These are phyloP conservation scores for Castanopsis chinensis DNA, from an alignment of 306 rosid species.

Conservation along the genomic window DNA sequence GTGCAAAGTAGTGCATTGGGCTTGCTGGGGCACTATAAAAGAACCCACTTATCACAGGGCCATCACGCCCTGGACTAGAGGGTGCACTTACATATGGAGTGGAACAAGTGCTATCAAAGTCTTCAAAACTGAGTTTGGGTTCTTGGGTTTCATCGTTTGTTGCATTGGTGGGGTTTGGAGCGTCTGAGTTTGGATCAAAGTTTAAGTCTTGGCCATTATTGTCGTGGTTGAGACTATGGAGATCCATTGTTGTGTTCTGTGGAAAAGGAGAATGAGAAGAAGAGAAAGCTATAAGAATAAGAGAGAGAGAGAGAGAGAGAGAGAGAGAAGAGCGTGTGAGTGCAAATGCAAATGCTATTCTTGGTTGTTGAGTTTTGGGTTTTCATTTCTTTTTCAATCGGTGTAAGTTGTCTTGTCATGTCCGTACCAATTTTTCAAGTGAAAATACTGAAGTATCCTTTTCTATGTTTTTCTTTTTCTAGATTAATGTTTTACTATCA, in stretches of 20 bases:
- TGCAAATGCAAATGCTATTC: constrained; percentile 9
- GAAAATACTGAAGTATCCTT: not conserved
- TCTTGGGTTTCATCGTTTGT: constrained; percentile 21
- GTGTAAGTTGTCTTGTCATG: constrained; percentile 26
- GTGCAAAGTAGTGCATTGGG: constrained; percentile 82
- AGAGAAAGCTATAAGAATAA: constrained; percentile 11
- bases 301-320: not conserved
- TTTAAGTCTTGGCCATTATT: constrained; percentile 18
- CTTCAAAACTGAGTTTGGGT: constrained; percentile 38
- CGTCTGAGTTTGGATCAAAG: constrained; percentile 13
- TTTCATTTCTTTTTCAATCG: not conserved
- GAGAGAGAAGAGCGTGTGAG: not conserved
- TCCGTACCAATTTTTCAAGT: not conserved
- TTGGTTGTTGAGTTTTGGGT: too few relatives aligned
- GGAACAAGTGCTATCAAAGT: constrained; percentile 78
- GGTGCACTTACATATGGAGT: constrained; percentile 97
- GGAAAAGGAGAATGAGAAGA: not conserved
- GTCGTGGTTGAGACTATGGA: constrained; percentile 23
- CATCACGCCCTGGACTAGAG: constrained; percentile 83
- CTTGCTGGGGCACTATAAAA: constrained; percentile 96
- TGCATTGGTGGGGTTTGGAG: constrained; percentile 29
- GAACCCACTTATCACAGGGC: constrained; percentile 46
- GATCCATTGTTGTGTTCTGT: constrained; percentile 43
- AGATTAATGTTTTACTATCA: too few relatives aligned
- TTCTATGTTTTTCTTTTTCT: not conserved